Base-by-base conservation (phyloP, 176 grass and related monocot species). In the Oryza glumipatula region DNA sequence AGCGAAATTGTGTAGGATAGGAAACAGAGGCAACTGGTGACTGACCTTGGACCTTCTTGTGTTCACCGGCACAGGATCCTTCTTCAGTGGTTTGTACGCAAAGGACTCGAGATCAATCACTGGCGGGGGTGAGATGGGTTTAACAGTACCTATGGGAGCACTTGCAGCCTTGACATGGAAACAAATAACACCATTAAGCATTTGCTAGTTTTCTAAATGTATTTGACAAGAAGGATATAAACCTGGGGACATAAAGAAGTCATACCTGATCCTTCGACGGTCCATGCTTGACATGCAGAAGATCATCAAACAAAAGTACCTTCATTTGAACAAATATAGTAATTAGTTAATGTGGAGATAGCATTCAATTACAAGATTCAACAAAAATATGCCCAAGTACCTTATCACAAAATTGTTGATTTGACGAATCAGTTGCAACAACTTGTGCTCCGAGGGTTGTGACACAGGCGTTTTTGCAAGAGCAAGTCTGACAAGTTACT, bases 251-350 rank as follows among this genome's bases (percentile, higher is more conserved):
- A 87, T 66, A 74, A 45, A 30, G 56, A 86, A 22, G 38, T n/a
- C 46, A 44, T 93, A 94, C 96, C 82, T 87, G 80, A 85, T 72
- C 28, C 60, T 76, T 93, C 23, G 51, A 43, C 56, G 61, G 68
- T 69, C 90, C 80, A 78, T 79, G 15, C 80, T 88, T 91, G 38
- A 89, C 75, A 75, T 95, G 73, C 90, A 98, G 88, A 82, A 80
- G 28, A 78, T 94, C 88, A 88, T 70, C 88, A 70, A 86, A 92
- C 83, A 98, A 83, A 35, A 95, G 76, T 22, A 98, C 90, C 96
- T 98, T 85, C 38, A 76, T 78, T 86, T 52, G 28, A 85, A 71
- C 39, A 83, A 35, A 67, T 26, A 85, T 2, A 82, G 8, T 15
- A 28, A 69, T 86, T 63, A 69, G 66, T 47, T 83, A 56, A 26